These are phyloP conservation scores for Ogataea ganodermae DNA, from an alignment of 805 yeast species.

Conservation along the genomic window DNA sequence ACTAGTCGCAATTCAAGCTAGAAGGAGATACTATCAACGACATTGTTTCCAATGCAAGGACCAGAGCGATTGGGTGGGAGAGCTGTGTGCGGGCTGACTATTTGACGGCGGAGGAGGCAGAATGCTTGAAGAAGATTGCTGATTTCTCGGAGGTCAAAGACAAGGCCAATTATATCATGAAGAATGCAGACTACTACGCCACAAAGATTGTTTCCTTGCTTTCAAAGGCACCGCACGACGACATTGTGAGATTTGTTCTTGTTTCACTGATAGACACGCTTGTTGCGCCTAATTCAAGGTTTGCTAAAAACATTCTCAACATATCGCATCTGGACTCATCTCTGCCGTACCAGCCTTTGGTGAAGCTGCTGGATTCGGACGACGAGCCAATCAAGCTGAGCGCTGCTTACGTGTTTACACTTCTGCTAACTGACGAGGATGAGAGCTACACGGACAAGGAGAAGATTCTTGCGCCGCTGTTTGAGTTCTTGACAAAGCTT, in stretches of 20 bases:
- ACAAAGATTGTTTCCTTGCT: slow-evolving; percentile 56
- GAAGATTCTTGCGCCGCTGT: slow-evolving; percentile 41
- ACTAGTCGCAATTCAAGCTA: slow-evolving; percentile 40
- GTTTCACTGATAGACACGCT: slow-evolving; percentile 63
- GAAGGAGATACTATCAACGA: slow-evolving; percentile 71
- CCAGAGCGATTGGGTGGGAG: slow-evolving; percentile 89
- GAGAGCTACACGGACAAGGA: slow-evolving; percentile 26
- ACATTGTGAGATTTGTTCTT: slow-evolving; percentile 63
- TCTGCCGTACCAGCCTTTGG: slow-evolving; percentile 55
- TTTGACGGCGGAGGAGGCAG: slow-evolving; percentile 68
- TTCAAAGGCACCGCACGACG: slow-evolving; percentile 56
- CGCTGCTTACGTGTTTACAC: slow-evolving; percentile 53
- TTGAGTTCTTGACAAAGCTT: slow-evolving; percentile 38
- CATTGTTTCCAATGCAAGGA: slow-evolving; percentile 65
- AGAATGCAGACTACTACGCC: slow-evolving; percentile 53
- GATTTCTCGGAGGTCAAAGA: slow-evolving; percentile 41
- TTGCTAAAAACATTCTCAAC: slow-evolving; percentile 37
- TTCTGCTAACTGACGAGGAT: slow-evolving; percentile 42
- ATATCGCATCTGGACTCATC: slow-evolving; percentile 44
- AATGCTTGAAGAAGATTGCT: slow-evolving; percentile 35
- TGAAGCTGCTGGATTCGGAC: slow-evolving; percentile 50
- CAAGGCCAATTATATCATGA: slow-evolving; percentile 42
- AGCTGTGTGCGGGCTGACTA: slow-evolving; percentile 77
- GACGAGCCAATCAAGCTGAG: slow-evolving; percentile 62
- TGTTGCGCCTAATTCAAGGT: slow-evolving; percentile 32